Evolutionary conservation across 805 yeast genomes (phyloP), one percentile per base, ranked within the genome.

Genomic region (Cyberlindnera mycetangii): DNA sequence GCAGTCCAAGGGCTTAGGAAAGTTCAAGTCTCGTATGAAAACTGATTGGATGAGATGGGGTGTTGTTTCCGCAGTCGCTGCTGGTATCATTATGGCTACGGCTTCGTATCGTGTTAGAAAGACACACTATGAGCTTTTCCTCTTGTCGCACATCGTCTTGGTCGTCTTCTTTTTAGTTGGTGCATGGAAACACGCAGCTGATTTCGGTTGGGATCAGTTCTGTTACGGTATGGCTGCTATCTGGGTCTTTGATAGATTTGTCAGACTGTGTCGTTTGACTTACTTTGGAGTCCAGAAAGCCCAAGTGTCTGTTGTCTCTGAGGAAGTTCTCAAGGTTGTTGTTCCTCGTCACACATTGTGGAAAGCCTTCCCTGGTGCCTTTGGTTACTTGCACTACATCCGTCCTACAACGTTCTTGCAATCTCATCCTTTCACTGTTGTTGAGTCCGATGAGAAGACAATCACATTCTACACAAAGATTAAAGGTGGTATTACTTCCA

Each of bases 351-450:
- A 83, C 85, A 20, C 56, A 6, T 54, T 57, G 44, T 79, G 83
- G 76, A 69, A 66, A 28, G 64, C 74, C 15, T 62, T 53, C 45
- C 82, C 89, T 7, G 85, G 86, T 42, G 67, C 75, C n/a, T 78
- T 64, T 57, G 79, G 75, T 3, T 84, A 71, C 55, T 62, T 85
- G 35, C 75, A 81, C 62, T 79, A 81, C 59, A 51, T 81, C 42
- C 65, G 74, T 33, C 68, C 74, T 19, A 57, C 65, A 2, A 65
- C 74, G 31, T 79, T 82, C 60, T 81, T 81, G 79, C 88, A 84
- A 59, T 77, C 83, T 7, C 89, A 84, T 59, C 92, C 92, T 12
- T 84, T 86, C 64, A 81, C 92, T 4, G 64, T 77, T 20, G 68
- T 76, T 34, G 72, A 72, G 42, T 61, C 72, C 5, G 58, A 56